Evolutionary conservation across 2,329 filamentous ascomycete genomes (phyloP).

Genomic region (Myriosclerotinia duriaeana): DNA sequence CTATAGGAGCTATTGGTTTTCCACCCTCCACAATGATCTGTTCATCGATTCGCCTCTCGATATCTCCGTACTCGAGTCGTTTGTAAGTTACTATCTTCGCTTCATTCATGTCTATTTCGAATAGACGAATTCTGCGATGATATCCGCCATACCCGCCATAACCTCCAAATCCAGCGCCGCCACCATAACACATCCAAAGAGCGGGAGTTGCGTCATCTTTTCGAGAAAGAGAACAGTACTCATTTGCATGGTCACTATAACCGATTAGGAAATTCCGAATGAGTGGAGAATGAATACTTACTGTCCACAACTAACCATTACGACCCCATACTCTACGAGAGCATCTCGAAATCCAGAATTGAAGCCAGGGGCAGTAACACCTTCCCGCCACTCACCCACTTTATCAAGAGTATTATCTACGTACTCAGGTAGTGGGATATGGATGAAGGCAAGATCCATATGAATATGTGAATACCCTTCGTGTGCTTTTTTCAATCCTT

Average conservation of each 20-base stretch:
- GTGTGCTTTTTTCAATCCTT: constrained; percentile 72
- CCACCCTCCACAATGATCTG: constrained; percentile 67
- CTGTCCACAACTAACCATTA: constrained; percentile 90
- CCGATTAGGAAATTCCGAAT: constrained; percentile 28
- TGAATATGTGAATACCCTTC: constrained; percentile 86
- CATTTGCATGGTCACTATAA: constrained; percentile 84
- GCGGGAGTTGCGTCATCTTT: constrained; percentile 52
- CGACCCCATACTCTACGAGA: constrained; percentile 78
- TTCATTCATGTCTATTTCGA: constrained; percentile 89
- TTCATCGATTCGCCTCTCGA: constrained; percentile 56
- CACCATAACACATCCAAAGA: constrained; percentile 98
- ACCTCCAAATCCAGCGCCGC: constrained; percentile 87
- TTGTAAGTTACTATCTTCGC: constrained; percentile 92
- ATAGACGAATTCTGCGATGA: constrained; percentile 79
- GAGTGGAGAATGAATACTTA: constrained; percentile 48
- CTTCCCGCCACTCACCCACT: constrained; percentile 76
- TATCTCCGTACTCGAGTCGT: constrained; percentile 69
- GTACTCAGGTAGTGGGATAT: constrained; percentile 94
- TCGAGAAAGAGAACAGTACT: constrained; percentile 77
- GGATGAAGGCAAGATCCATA: constrained; percentile 95
- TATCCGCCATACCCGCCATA: constrained; percentile 91
- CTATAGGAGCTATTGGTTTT: constrained; percentile 29
- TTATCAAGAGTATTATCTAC: constrained; percentile 56
- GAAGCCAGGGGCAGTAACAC: constrained; percentile 81
- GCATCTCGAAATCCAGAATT: constrained; percentile 94